Base-by-base conservation (phyloP, 495 filamentous ascomycete genomes). In the Lindgomyces ingoldianus region DNA sequence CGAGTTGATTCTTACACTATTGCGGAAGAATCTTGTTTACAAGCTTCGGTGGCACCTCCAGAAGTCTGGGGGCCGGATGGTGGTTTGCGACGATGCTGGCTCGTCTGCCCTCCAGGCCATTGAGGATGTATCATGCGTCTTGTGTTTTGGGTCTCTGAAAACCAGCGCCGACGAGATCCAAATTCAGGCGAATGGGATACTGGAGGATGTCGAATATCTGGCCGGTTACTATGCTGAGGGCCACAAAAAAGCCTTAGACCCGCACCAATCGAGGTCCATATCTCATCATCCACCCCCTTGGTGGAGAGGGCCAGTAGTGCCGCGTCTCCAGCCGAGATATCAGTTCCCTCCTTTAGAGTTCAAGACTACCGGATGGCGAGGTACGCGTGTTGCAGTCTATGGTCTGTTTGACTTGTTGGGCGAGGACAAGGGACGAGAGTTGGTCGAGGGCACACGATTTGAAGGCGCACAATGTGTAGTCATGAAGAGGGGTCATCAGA, bases 1-100 rank as follows among this genome's bases (percentile, higher is more conserved):
- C n/a, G 72, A 73, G 0, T 83, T 87, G 46, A 60, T 91, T 2
- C 74, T 88, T 0, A 72, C 76, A 6, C 55, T 80, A 29, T 79
- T 89, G 77, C 77, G 84, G 2, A 68, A 74, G 14, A 72, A 79
- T 1, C 76, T 83, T 2, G 10, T 63, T 16, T 25, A 11, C 22
- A 58, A 67, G 22, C 54, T 70, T 33, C 18, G 49, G 6, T 70
- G 68, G 68, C 24, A 64, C 57, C 50, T 67, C 26, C 46, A 55
- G 19, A 10, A 33, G 16, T n/a, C 12, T 1, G 47, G 53, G 1
- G 41, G 53, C 1, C 57, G 12, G 9, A 18, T 70, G 39, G 24
- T 59, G 0, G 22, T 52, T 11, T 61, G 57, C 33, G 41, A 25
- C 2, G 63, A 57, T 47, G 47, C 64, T 6, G 73, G 76, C 51